Percentiles rank a stretch among this genome's conserved stretches.
These are phyloP conservation scores for Fallopia convolvulus DNA, from an alignment of 148 eudicot species.

Conservation along the genomic window DNA sequence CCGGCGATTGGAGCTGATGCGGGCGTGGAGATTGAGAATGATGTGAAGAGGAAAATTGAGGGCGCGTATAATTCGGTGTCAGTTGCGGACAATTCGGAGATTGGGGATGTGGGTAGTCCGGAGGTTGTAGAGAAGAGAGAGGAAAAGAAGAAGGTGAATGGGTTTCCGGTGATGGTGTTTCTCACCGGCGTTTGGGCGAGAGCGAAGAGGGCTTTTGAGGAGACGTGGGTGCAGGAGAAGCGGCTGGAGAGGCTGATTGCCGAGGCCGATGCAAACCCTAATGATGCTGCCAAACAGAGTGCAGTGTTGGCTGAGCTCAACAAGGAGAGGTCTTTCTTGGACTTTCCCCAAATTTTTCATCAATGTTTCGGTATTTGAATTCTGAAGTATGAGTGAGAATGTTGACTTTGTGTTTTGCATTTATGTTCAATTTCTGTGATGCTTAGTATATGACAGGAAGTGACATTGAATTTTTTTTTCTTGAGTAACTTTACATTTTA, in stretches of 20 bases:
- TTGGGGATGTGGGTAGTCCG: conserved; percentile 5
- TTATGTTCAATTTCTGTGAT: background rate
- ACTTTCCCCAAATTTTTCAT: background rate
- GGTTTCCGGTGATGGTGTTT: conserved; percentile 52
- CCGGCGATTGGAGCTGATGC: background rate
- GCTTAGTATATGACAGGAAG: background rate
- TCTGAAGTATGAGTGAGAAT: background rate
- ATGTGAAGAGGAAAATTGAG: background rate
- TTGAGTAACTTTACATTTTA: background rate
- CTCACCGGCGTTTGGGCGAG: conserved; percentile 49
- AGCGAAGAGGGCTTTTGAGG: conserved; percentile 39
- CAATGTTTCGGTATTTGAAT: background rate
- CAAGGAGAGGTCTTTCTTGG: conserved; percentile 53
- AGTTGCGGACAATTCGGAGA: conserved; percentile 10
- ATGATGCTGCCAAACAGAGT: conserved; percentile 62
- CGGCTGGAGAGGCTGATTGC: conserved; percentile 48
- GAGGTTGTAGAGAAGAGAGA: conserved; percentile 18
- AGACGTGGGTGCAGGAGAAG: conserved; percentile 44
- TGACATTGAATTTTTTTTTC: background rate
- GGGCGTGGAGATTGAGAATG: background rate
- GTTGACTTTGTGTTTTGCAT: background rate
- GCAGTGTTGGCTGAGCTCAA: conserved; percentile 78
- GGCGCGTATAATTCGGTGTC: conserved; percentile 11
- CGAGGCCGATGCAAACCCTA: conserved; percentile 79
- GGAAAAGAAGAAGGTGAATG: conserved; percentile 6